Conservation (phyloP, 2,329 filamentous ascomycete species). For the Curvularia lunata region DNA sequence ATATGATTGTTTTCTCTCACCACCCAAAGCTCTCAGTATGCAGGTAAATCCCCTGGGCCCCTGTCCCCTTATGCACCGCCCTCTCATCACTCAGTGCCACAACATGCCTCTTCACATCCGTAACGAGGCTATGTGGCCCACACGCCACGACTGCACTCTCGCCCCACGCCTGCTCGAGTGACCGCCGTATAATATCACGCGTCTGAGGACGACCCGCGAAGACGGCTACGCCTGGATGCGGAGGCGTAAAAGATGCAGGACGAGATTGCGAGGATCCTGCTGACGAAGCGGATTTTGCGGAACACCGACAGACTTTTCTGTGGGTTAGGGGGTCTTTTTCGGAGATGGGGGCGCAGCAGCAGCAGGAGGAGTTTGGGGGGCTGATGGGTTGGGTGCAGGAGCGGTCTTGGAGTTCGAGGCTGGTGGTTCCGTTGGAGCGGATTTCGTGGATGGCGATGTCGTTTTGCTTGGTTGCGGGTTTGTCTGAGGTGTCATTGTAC, state of each 20-base stretch:
- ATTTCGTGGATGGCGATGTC: constrained; percentile 30
- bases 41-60: constrained; percentile 68
- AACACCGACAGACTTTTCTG: constrained; percentile 28
- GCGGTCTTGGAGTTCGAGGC: constrained; percentile 26
- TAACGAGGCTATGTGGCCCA: constrained; percentile 62
- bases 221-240: constrained; percentile 48
- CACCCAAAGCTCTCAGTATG: constrained; percentile 62
- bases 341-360: constrained; percentile 57
- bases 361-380: constrained; percentile 46
- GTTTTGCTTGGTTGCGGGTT: constrained; percentile 15
- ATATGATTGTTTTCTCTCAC: not conserved
- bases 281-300: not conserved
- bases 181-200: constrained; percentile 59
- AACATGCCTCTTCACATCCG: constrained; percentile 62
- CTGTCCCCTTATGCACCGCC: constrained; percentile 70
- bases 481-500: constrained; percentile 22
- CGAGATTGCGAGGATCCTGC: not conserved
- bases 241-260: constrained; percentile 19
- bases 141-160: constrained; percentile 70
- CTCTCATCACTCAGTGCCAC: constrained; percentile 67
- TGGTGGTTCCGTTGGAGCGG: constrained; percentile 13
- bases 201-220: constrained; percentile 61
- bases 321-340: constrained; percentile 40
- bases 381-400: constrained; percentile 34
- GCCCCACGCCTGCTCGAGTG: constrained; percentile 64